Base-by-base conservation (phyloP, 2,329 filamentous ascomycete species). In the Colletotrichum noveboracense region DNA sequence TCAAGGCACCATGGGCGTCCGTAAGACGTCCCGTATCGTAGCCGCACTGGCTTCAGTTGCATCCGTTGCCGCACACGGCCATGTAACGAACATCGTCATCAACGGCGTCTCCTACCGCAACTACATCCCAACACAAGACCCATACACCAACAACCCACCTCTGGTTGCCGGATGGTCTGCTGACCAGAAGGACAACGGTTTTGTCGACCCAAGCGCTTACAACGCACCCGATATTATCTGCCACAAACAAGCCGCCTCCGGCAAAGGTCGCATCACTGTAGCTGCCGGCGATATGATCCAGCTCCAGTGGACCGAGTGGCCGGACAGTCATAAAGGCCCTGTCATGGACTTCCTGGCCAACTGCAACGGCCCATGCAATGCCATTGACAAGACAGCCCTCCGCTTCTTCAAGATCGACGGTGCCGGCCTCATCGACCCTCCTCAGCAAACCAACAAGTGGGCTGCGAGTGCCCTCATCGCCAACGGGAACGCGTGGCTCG, bases 401-500 rank as follows among this genome's bases (percentile, higher is more conserved):
- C 80, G 86, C 71, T 89, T 87, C 81, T 87, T 87, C 82, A 88
- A 87, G 80, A 88, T 88, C 68, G 86, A 87, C 67, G 84, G 83
- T 24, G 81, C 83, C 5, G 85, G 86, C 5, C 78, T 87, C 21
- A 71, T 86, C 24, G 32, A 75, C 13, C 64, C 75, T 7, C 76
- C 75, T 3, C 81, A 86, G 62, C 82, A 85, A 55, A 81, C 80
- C 30, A 78, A 76, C 7, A 86, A 62, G 24, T 89, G 86, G 81
- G 86, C 83, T 13, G 84, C 85, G 10, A 85, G 86, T 71, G 80
- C 87, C 7, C 80, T 92, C 76, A 87, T 88, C 77, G 80, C 84
- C 62, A 88, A 89, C 79, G 90, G 88, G 80, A 87, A 88, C 82
- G 87, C 83, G 72, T 89, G 87, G 86, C 85, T 85, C 56, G 84